phyloP scores from a whole-genome alignment of 2,329 filamentous ascomycete genomes.

The Scortechinia acanthostroma region DNA sequence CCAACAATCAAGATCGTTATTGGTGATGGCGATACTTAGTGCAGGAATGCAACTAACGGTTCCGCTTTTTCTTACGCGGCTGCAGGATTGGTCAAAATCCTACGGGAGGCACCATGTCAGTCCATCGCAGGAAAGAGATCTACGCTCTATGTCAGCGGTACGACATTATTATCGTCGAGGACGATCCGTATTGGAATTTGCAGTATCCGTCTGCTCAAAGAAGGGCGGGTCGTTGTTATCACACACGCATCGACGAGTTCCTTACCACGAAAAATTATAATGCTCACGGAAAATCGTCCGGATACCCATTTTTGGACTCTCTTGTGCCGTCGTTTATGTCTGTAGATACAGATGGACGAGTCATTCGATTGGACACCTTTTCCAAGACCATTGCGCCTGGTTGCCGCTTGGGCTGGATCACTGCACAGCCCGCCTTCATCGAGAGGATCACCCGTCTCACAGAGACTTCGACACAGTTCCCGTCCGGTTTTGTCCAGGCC shows the following conservation, averaged over 20 bases:
- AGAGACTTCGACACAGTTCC: conserved; percentile 71
- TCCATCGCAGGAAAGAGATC: conserved; percentile 69
- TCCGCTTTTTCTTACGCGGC: background rate
- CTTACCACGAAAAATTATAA: background rate
- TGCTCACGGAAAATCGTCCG: conserved; percentile 22
- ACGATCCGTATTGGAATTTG: conserved; percentile 93
- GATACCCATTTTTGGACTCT: conserved; percentile 74
- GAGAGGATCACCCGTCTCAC: conserved; percentile 70
- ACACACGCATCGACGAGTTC: background rate
- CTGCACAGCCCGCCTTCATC: conserved; percentile 70
- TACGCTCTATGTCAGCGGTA: conserved; percentile 77
- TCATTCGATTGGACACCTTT: conserved; percentile 86
- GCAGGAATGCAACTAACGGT: background rate
- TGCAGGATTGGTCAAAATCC: conserved; percentile 80
- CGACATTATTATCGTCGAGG: conserved; percentile 85
- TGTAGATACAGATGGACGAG: conserved; percentile 77
- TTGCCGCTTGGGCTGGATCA: conserved; percentile 85
- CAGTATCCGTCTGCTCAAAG: conserved; percentile 79
- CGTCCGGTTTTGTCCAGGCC: conserved; percentile 82
- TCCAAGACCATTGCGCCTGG: conserved; percentile 89
- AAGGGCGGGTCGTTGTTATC: conserved; percentile 16
- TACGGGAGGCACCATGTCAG: conserved; percentile 67
- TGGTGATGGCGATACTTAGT: conserved; percentile 3
- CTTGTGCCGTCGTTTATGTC: conserved; percentile 76
- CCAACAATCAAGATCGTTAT: too few species aligned